A percentile compares a stretch with the other conserved stretches of the same genome.
phyloP scores from a whole-genome alignment of 352 stramenopile species.

The Phytophthora pseudosyringae region DNA sequence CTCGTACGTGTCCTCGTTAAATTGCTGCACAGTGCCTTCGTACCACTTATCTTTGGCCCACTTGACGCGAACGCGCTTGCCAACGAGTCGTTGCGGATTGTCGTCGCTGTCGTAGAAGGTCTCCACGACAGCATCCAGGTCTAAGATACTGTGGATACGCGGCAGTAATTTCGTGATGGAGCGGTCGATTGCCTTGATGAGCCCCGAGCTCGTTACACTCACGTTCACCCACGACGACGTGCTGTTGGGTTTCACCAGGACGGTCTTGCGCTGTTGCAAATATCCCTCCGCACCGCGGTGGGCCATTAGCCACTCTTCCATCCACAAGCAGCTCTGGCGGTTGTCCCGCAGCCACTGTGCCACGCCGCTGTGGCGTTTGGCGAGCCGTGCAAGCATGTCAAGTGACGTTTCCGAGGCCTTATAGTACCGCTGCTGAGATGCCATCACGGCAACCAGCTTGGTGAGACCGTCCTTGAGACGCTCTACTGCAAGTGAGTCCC shows the following conservation, averaged over 20 bases:
- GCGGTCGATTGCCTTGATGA: slow-evolving; percentile 72
- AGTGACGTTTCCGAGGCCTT: slow-evolving; percentile 88
- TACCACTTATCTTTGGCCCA: slow-evolving; percentile 93
- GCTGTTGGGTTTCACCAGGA: slow-evolving; percentile 87
- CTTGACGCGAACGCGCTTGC: slow-evolving; percentile 86
- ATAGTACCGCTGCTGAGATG: slow-evolving; percentile 86
- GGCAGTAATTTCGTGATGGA: slow-evolving; percentile 64
- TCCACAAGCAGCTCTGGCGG: slow-evolving; percentile 71
- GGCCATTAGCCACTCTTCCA: slow-evolving; percentile 81
- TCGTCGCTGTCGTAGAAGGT: slow-evolving; percentile 92
- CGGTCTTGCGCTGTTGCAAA: slow-evolving; percentile 77
- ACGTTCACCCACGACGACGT: slow-evolving; percentile 84
- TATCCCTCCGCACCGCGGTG: slow-evolving; percentile 73
- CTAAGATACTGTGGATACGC: slow-evolving; percentile 60
- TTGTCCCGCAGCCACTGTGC: slow-evolving; percentile 74
- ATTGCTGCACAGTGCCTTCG: slow-evolving; percentile 75
- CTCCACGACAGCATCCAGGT: slow-evolving; percentile 49
- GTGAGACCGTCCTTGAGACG: slow-evolving; percentile 76
- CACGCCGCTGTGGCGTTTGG: slow-evolving; percentile 76
- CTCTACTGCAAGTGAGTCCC: slow-evolving; percentile 67
- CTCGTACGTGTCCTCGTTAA: slow-evolving; percentile 83
- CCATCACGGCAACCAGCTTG: slow-evolving; percentile 77
- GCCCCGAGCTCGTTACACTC: slow-evolving; percentile 53
- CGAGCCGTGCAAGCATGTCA: slow-evolving; percentile 85
- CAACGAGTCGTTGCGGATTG: slow-evolving; percentile 83